A percentile compares a stretch with the other conserved stretches of the same genome.
Evolutionary conservation across 768 basidiomycete species (phyloP).

Genomic region (Wakefieldia striispora): DNA sequence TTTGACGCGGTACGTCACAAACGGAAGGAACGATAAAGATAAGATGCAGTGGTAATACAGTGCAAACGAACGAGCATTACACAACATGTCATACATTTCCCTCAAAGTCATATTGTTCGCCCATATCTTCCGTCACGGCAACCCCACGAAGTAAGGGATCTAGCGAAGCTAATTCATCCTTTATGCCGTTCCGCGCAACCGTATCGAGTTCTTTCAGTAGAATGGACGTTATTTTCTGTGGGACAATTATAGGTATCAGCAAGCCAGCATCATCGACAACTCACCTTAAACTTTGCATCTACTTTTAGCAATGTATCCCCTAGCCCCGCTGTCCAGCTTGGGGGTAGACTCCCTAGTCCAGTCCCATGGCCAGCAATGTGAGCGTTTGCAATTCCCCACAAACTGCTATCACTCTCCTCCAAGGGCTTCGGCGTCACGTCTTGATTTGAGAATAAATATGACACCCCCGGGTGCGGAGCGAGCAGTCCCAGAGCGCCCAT

Average conservation of each 20-base stretch:
- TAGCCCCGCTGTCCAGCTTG: slow-evolving; percentile 59
- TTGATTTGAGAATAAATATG: slow-evolving; percentile 59
- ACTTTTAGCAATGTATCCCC: slow-evolving; percentile 78
- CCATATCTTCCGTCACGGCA: slow-evolving; percentile 33
- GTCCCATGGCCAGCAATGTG: slow-evolving; percentile 31
- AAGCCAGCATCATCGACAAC: slow-evolving; percentile 16
- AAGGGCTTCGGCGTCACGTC: slow-evolving; percentile 38
- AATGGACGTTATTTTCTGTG: slow-evolving; percentile 80
- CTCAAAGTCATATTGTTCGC: slow-evolving; percentile 45
- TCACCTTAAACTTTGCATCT: slow-evolving; percentile 81
- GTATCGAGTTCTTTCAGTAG: slow-evolving; percentile 84
- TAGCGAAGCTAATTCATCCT: slow-evolving; percentile 77
- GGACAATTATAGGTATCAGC: background rate
- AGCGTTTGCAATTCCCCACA: slow-evolving; percentile 73
- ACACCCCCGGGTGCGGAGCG: slow-evolving; percentile 79
- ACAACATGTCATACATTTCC: slow-evolving; percentile 32
- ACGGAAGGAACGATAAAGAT: background rate
- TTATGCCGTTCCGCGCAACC: slow-evolving; percentile 77
- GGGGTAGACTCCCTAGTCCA: slow-evolving; percentile 48
- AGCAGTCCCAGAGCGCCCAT: slow-evolving; percentile 71
- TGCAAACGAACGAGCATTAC: slow-evolving; percentile 13
- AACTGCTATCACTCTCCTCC: slow-evolving; percentile 47
- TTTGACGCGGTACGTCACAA: slow-evolving; percentile 18
- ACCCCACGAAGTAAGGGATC: slow-evolving; percentile 74
- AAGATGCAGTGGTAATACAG: slow-evolving; percentile 23